Percentiles rank a stretch among this genome's conserved stretches.
These are phyloP conservation scores for Pseudozyma hubeiensis DNA, from an alignment of 1,284 basidiomycete genomes.

Conservation along the genomic window DNA sequence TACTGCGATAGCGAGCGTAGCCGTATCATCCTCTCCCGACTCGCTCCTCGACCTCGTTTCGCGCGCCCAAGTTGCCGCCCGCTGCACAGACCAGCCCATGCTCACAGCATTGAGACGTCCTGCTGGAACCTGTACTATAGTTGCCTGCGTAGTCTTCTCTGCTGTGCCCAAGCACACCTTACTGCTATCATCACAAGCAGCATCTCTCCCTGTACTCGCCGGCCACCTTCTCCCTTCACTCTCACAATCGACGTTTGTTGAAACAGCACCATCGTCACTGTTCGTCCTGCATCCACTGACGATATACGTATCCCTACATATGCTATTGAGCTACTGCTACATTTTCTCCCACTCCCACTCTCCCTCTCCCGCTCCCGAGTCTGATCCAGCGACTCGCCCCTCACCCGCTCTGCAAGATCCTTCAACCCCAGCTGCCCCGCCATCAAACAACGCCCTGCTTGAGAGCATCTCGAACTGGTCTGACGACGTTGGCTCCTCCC, in stretches of 20 bases:
- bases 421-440: background rate
- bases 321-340: constrained; percentile 38
- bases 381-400: background rate
- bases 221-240: background rate
- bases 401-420: background rate
- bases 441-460: background rate
- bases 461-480: constrained; percentile 14
- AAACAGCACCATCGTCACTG: background rate
- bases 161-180: too few species aligned
- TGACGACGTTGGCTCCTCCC: background rate
- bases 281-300: background rate
- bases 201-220: background rate
- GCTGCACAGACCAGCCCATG: too few species aligned
- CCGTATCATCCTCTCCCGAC: too few species aligned
- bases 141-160: too few species aligned
- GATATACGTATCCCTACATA: constrained; percentile 5
- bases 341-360: constrained; percentile 35
- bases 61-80: too few species aligned
- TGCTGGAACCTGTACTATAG: too few species aligned
- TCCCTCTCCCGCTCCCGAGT: constrained; percentile 12
- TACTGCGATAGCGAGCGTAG: too few species aligned
- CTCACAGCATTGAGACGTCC: too few species aligned
- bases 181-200: background rate
- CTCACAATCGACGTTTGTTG: background rate
- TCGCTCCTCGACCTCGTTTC: too few species aligned